phyloP scores from a whole-genome alignment of 495 filamentous ascomycete species.

The Lasiosphaeria ovina region DNA sequence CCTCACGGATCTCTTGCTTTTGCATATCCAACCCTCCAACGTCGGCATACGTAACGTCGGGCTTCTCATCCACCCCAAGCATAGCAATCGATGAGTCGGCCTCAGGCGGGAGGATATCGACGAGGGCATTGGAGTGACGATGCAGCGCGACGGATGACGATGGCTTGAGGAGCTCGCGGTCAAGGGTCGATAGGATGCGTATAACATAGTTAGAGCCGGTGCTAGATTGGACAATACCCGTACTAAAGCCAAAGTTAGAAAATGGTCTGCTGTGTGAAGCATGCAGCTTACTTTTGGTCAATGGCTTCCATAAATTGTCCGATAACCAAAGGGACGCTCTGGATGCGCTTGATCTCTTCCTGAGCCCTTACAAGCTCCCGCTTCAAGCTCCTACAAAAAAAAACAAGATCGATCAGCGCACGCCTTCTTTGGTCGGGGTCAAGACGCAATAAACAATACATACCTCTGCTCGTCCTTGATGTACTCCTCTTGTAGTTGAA shows the following conservation, averaged over 20 bases:
- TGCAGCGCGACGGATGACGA: conserved; percentile 96
- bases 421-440: not conserved
- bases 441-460: conserved; percentile 6
- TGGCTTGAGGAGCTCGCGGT: conserved; percentile 95
- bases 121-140: conserved; percentile 95
- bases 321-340: conserved; percentile 96
- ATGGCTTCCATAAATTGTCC: conserved; percentile 99
- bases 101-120: conserved; percentile 96
- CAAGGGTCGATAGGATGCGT: conserved; percentile 95
- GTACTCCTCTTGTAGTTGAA: conserved; percentile 98
- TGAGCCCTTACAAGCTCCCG: conserved; percentile 94
- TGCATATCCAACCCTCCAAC: conserved; percentile 99
- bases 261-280: conserved; percentile 1
- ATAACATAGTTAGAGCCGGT: conserved; percentile 99
- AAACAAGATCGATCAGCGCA: conserved; percentile 14
- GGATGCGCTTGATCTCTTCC: conserved; percentile 99
- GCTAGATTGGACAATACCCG: conserved; percentile 96
- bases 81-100: conserved; percentile 98
- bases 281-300: conserved; percentile 86
- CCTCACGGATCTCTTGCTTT: conserved; percentile 98
- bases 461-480: conserved; percentile 99
- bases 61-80: conserved; percentile 94
- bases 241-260: conserved; percentile 52
- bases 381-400: conserved; percentile 79
- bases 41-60: conserved; percentile 96